These are phyloP conservation scores for Starmera quercuum DNA, from an alignment of 805 yeast genomes.

Conservation along the genomic window DNA sequence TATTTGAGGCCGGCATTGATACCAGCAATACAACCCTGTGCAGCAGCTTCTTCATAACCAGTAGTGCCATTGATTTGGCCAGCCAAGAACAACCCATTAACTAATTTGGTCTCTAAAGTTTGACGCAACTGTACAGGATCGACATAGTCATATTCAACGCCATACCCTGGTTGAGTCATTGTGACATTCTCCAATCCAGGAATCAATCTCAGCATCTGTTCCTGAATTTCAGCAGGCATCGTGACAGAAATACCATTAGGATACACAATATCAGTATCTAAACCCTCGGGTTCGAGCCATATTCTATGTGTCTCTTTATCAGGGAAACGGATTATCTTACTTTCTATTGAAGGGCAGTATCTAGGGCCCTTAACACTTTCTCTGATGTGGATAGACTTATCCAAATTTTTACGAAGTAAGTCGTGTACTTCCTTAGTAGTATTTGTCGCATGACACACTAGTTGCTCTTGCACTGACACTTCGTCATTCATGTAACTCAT, in stretches of 20 bases:
- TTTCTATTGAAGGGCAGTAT: slow-evolving; percentile 94
- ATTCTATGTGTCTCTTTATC: slow-evolving; percentile 71
- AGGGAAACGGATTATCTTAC: slow-evolving; percentile 74
- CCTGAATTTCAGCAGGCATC: slow-evolving; percentile 92
- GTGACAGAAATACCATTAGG: slow-evolving; percentile 97
- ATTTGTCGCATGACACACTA: slow-evolving; percentile 66
- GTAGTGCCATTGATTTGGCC: slow-evolving; percentile 99
- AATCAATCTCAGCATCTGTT: slow-evolving; percentile 61
- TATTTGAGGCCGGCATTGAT: slow-evolving; percentile 77
- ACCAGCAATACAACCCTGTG: slow-evolving; percentile 95
- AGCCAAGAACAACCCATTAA: slow-evolving; percentile 77
- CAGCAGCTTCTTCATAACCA: slow-evolving; percentile 98
- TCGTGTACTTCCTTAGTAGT: slow-evolving; percentile 76
- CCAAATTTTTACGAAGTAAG: slow-evolving; percentile 59
- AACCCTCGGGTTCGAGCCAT: slow-evolving; percentile 97
- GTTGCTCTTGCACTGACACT: slow-evolving; percentile 54
- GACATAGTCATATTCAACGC: slow-evolving; percentile 96
- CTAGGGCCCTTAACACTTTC: slow-evolving; percentile 96
- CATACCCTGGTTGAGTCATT: slow-evolving; percentile 96
- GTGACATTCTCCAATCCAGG: slow-evolving; percentile 82
- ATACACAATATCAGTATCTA: slow-evolving; percentile 78
- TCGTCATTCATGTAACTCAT: slow-evolving; percentile 77
- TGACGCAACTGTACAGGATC: slow-evolving; percentile 82
- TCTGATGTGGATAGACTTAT: slow-evolving; percentile 80
- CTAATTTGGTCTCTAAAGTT: slow-evolving; percentile 74